These are phyloP conservation scores for Eucalyptus coolabah DNA, from an alignment of 345 rosid species.

Conservation along the genomic window DNA sequence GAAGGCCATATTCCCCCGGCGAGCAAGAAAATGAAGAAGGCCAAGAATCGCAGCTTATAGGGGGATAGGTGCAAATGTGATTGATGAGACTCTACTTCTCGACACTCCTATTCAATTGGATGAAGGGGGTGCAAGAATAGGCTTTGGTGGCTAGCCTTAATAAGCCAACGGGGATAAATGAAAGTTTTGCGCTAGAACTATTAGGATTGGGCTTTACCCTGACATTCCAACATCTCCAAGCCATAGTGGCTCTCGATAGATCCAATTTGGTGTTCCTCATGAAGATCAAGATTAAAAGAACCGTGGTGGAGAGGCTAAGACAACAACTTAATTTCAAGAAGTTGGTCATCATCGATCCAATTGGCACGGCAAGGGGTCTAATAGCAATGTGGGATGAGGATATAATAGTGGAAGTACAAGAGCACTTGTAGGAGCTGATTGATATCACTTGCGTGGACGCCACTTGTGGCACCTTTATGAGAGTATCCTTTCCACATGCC, in stretches of 20 bases:
- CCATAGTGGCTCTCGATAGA: neutral
- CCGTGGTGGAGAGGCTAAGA: rapidly evolving
- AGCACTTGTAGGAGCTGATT: rapidly evolving
- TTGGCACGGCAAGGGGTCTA: rapidly evolving
- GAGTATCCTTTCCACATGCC: too few relatives aligned
- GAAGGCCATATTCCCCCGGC: rapidly evolving
- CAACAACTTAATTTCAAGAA: neutral
- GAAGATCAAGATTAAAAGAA: neutral
- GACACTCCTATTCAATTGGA: neutral
- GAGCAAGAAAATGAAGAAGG: too few relatives aligned
- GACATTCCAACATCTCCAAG: neutral
- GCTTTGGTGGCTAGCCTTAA: neutral
- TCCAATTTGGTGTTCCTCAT: neutral
- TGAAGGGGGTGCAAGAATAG: too few relatives aligned
- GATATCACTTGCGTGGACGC: too few relatives aligned
- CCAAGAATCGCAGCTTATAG: neutral
- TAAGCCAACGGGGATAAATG: too few relatives aligned
- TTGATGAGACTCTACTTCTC: neutral
- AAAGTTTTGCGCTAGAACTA: too few relatives aligned
- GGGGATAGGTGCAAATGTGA: too few relatives aligned
- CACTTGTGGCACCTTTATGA: too few relatives aligned
- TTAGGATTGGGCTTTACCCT: neutral
- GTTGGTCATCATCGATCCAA: too few relatives aligned
- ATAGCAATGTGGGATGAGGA: too few relatives aligned
- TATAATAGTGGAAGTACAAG: too few relatives aligned